Evolutionary conservation across 2,329 filamentous ascomycete genomes (phyloP).

Genomic region (Cytospora chrysosperma): DNA sequence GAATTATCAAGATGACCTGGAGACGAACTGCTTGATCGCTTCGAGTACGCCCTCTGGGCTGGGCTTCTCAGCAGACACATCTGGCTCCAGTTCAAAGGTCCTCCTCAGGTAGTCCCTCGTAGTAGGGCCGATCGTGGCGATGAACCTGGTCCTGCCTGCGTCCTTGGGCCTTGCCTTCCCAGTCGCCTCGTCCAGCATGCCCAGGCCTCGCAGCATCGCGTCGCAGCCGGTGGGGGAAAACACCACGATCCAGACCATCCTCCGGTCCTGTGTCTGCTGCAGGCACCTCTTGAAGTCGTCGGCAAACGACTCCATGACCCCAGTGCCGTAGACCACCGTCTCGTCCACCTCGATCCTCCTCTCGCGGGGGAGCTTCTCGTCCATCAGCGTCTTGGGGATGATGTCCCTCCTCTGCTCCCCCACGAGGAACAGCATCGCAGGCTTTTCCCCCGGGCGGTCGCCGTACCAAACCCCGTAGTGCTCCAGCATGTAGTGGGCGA

Average conservation of each 20-base stretch:
- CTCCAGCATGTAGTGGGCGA: constrained; percentile 74
- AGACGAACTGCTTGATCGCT: constrained; percentile 57
- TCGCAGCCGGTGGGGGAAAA: constrained; percentile 68
- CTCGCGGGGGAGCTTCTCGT: constrained; percentile 45
- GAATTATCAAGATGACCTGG: constrained; percentile 6
- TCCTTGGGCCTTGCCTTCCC: constrained; percentile 36
- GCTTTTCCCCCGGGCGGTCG: constrained; percentile 47
- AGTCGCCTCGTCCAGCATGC: constrained; percentile 47
- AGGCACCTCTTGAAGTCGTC: constrained; percentile 60
- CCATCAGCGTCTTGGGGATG: constrained; percentile 78
- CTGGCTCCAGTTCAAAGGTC: constrained; percentile 65
- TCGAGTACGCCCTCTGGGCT: constrained; percentile 75
- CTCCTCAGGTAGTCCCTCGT: constrained; percentile 72
- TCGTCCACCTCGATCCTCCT: constrained; percentile 70
- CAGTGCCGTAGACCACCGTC: constrained; percentile 82
- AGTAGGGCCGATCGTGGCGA: constrained; percentile 92
- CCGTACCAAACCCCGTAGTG: constrained; percentile 65
- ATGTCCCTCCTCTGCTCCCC: constrained; percentile 88
- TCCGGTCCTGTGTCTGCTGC: constrained; percentile 39
- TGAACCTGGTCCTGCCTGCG: constrained; percentile 50
- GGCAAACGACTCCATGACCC: constrained; percentile 76
- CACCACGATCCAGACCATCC: constrained; percentile 70
- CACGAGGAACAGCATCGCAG: constrained; percentile 78
- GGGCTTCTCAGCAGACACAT: constrained; percentile 79
- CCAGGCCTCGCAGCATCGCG: constrained; percentile 55